Evolutionary conservation across 2,329 filamentous ascomycete species (phyloP), one percentile per base, ranked within the genome.

Genomic region (Pseudogymnoascus sp.): DNA sequence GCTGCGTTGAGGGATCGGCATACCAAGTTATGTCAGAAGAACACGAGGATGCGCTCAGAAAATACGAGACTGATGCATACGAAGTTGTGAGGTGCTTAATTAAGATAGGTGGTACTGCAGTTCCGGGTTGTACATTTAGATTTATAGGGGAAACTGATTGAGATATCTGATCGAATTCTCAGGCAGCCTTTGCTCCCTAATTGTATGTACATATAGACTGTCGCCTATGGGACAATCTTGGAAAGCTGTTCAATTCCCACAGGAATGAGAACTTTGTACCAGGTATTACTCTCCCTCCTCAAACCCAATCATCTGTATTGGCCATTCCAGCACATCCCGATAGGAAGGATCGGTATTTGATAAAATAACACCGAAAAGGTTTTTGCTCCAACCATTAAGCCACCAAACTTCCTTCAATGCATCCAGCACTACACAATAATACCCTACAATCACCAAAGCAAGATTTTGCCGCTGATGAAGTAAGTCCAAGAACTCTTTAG

Each of bases 21-120:
- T 75, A 73, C 61, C 60, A 68, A 5, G 73, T 78, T 7, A 18
- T 59, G 14, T 66, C 62, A 6, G 63, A 67, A 23, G 70, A 72
- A 31, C 65, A 74, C 25, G 75, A 77, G 65, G 71, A 74, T 38
- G 68, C 67, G 1, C 59, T 77, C 23, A 64, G 71, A 9, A 65
- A 64, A 6, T 76, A 76, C 59, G 76, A 78, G 68, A 76, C 75
- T 21, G 70, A 71, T 16, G 69, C 65, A 11, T 77, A 77, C 66
- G 75, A 77, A 61, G 72, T 76, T 16, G 71, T 74, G 11, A 65
- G 74, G 23, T 76, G 74, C 64, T 49, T 45, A 2, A 76, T 77
- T 25, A 37, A 61, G 12, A 66, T 71, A 14, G 59, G 58, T 6
- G 65, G 49, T 6, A 14, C 18, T 38, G 37, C 25, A 38, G 61